phyloP scores from a whole-genome alignment of 305 asterid genomes.

The Fraxinus nigra region DNA sequence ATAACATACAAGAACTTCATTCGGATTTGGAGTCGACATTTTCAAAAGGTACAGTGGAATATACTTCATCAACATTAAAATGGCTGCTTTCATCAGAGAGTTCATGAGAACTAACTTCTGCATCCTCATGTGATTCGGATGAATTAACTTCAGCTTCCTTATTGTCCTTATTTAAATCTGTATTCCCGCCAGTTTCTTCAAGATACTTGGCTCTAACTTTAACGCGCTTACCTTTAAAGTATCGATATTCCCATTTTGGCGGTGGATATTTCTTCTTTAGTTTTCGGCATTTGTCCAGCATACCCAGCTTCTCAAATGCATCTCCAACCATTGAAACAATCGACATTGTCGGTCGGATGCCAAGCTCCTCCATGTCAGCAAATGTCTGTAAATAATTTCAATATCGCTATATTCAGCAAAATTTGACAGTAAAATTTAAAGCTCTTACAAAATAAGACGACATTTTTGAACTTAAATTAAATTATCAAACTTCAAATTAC shows the following conservation, averaged over 20 bases:
- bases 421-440: background rate
- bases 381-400: slow-evolving; percentile 48
- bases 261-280: slow-evolving; percentile 76
- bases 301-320: slow-evolving; percentile 64
- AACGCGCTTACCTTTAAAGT: slow-evolving; percentile 73
- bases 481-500: background rate
- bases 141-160: slow-evolving; percentile 28
- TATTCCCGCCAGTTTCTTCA: slow-evolving; percentile 10
- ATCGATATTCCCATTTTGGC: slow-evolving; percentile 77
- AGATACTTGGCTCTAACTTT: slow-evolving; percentile 48
- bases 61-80: slow-evolving; percentile 11
- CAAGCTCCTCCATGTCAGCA: slow-evolving; percentile 98
- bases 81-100: slow-evolving; percentile 14
- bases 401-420: background rate
- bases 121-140: slow-evolving; percentile 24
- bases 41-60: slow-evolving; percentile 22
- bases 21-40: slow-evolving; percentile 6
- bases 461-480: background rate
- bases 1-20: background rate
- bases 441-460: background rate
- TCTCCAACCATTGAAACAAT: slow-evolving; percentile 77
- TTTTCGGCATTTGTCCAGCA: slow-evolving; percentile 67
- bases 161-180: slow-evolving; percentile 21
- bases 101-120: slow-evolving; percentile 27
- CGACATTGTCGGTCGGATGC: slow-evolving; percentile 51